Evolutionary conservation across 2,329 filamentous ascomycete genomes (phyloP).

Genomic region (Pseudogymnoascus sp.): DNA sequence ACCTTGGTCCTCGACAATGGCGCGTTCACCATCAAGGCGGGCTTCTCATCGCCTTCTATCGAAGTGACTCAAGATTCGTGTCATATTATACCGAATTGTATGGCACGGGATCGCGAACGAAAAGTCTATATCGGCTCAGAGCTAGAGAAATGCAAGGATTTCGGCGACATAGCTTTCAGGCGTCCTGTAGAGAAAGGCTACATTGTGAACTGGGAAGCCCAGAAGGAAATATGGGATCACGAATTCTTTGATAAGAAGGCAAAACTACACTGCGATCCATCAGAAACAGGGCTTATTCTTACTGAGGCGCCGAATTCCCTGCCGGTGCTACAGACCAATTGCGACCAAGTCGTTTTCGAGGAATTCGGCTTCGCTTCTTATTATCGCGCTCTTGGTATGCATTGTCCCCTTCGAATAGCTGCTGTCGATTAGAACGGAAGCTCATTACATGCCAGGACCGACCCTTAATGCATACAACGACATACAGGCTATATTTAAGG

Average conservation of each 20-base stretch:
- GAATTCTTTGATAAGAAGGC: slow-evolving; percentile 69
- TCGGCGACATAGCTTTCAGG: slow-evolving; percentile 79
- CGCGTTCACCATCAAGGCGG: slow-evolving; percentile 84
- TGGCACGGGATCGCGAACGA: slow-evolving; percentile 74
- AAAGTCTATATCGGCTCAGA: slow-evolving; percentile 75
- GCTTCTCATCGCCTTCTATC: slow-evolving; percentile 46
- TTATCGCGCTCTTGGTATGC: slow-evolving; percentile 63
- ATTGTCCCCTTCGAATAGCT: not conserved
- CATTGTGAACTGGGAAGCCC: slow-evolving; percentile 91
- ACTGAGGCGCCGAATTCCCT: slow-evolving; percentile 81
- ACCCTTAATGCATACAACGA: slow-evolving; percentile 79
- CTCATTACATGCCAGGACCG: slow-evolving; percentile 44
- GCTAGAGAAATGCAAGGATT: slow-evolving; percentile 73
- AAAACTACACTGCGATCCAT: slow-evolving; percentile 63
- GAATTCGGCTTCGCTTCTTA: slow-evolving; percentile 91
- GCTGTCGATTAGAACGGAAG: slow-evolving; percentile 11
- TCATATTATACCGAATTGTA: slow-evolving; percentile 74
- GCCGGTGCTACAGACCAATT: slow-evolving; percentile 74
- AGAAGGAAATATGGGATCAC: slow-evolving; percentile 93
- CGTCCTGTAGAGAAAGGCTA: slow-evolving; percentile 91
- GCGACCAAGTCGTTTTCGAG: slow-evolving; percentile 95
- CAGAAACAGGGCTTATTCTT: slow-evolving; percentile 75
- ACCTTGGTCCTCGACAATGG: slow-evolving; percentile 94
- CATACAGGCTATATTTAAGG: slow-evolving; percentile 60
- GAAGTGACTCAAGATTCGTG: slow-evolving; percentile 43